Conservation (phyloP, 208 protist genomes). For the Wallacemonas rigidus region DNA sequence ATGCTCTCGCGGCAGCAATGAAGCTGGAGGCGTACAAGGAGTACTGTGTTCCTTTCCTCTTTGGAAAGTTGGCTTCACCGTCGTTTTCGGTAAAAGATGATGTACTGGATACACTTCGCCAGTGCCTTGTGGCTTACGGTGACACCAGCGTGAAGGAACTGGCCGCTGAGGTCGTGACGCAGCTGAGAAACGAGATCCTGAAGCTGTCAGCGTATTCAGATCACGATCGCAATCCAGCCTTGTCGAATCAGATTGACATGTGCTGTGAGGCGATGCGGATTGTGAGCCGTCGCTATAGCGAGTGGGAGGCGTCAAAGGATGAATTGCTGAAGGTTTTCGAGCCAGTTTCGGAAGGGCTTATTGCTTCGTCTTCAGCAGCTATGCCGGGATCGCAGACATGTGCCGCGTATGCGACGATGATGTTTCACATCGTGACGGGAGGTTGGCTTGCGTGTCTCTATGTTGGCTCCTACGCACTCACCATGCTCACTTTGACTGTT, state of each 20-base stretch:
- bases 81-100: constrained; percentile 74
- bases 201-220: constrained; percentile 47
- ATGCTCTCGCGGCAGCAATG: constrained; percentile 46
- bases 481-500: constrained; percentile 33
- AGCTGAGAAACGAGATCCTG: constrained; percentile 66
- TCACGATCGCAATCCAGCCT: constrained; percentile 15
- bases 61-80: constrained; percentile 66
- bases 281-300: constrained; percentile 28
- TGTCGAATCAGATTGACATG: constrained; percentile 39
- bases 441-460: constrained; percentile 31
- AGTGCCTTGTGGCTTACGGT: constrained; percentile 33
- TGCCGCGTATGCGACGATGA: constrained; percentile 74
- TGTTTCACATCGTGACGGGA: constrained; percentile 57
- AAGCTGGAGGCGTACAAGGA: constrained; percentile 44
- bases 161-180: constrained; percentile 32
- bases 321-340: constrained; percentile 39
- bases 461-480: constrained; percentile 36
- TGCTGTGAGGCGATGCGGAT: constrained; percentile 32
- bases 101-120: constrained; percentile 34
- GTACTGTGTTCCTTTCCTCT: constrained; percentile 67
- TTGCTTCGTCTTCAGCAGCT: constrained; percentile 17
- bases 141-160: constrained; percentile 27
- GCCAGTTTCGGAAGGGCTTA: constrained; percentile 33
- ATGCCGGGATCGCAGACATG: constrained; percentile 23
- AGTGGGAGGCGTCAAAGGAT: constrained; percentile 14